Percentiles rank a stretch among this genome's conserved stretches.
Conservation (phyloP, 164 flowering plant species). For the Dillenia suffruticosa region DNA sequence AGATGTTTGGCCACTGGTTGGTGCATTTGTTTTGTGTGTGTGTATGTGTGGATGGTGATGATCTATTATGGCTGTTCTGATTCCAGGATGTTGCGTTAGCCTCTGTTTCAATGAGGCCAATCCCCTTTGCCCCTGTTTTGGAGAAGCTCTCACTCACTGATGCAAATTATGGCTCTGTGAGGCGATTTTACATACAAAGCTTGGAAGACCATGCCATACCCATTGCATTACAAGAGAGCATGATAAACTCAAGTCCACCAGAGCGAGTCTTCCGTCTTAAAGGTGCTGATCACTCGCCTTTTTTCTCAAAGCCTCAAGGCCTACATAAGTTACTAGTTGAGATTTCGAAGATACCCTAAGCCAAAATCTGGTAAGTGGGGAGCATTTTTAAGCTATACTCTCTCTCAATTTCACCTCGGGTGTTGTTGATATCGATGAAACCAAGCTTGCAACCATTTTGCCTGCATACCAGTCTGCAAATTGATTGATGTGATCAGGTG, state of each 20-base stretch:
- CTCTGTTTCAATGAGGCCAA: slow-evolving; percentile 88
- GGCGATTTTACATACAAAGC: slow-evolving; percentile 84
- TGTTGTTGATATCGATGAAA: too few species aligned
- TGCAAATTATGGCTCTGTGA: slow-evolving; percentile 70
- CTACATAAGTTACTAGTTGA: slow-evolving; percentile 76
- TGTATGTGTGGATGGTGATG: too few species aligned
- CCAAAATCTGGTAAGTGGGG: background rate
- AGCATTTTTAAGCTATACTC: too few species aligned
- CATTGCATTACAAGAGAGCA: slow-evolving; percentile 54
- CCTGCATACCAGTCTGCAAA: too few species aligned
- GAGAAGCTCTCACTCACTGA: slow-evolving; percentile 82
- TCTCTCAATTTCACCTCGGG: too few species aligned
- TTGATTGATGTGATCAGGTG: too few species aligned
- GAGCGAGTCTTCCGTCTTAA: slow-evolving; percentile 70
- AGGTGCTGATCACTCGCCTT: slow-evolving; percentile 96
- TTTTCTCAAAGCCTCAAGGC: slow-evolving; percentile 96
- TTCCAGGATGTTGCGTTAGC: slow-evolving; percentile 88
- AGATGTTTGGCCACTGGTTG: too few species aligned
- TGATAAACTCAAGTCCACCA: slow-evolving; percentile 68
- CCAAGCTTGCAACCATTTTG: too few species aligned
- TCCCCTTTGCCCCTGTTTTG: slow-evolving; percentile 82
- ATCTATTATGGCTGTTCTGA: background rate
- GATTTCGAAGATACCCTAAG: slow-evolving; percentile 50
- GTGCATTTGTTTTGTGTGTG: too few species aligned
- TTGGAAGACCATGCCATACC: slow-evolving; percentile 77